Percentiles rank a stretch among this genome's conserved stretches.
phyloP scores from a whole-genome alignment of 1,139 yeast genomes.

The Saccharomyces hybrid region DNA sequence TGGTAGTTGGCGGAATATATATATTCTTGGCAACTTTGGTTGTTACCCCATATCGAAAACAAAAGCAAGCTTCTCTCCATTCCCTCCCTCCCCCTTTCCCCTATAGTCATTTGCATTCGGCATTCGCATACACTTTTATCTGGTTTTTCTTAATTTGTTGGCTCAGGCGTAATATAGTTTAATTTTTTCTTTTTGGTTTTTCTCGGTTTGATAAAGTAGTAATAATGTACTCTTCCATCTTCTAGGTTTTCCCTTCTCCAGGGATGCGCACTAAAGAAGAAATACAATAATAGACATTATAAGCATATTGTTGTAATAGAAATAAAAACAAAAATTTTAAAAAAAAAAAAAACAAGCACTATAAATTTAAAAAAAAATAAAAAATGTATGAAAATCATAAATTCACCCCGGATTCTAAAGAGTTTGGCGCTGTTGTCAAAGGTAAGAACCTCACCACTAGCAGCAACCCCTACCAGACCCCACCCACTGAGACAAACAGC shows the following conservation, averaged over 20 bases:
- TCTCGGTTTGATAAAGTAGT: background rate
- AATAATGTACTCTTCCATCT: background rate
- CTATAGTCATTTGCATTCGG: background rate
- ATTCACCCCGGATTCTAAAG: background rate
- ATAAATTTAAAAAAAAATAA: background rate
- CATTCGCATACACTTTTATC: background rate
- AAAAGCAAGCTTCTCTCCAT: background rate
- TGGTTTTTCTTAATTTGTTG: no score
- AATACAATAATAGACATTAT: background rate
- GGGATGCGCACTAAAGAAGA: background rate
- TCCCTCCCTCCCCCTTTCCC: background rate
- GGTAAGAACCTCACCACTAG: background rate
- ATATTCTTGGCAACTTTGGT: background rate
- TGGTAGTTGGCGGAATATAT: background rate
- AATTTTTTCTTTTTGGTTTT: background rate
- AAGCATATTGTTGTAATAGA: background rate
- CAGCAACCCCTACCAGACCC: constrained; percentile 19
- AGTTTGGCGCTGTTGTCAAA: background rate
- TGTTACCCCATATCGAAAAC: background rate
- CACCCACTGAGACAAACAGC: constrained; percentile 16
- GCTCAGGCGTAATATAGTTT: no score
- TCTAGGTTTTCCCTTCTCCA: background rate
- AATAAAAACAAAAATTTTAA: background rate
- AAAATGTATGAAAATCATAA: background rate
- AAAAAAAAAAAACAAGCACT: background rate